These are phyloP conservation scores for Mucuna pruriens DNA, from an alignment of 306 rosid species.

Conservation along the genomic window DNA sequence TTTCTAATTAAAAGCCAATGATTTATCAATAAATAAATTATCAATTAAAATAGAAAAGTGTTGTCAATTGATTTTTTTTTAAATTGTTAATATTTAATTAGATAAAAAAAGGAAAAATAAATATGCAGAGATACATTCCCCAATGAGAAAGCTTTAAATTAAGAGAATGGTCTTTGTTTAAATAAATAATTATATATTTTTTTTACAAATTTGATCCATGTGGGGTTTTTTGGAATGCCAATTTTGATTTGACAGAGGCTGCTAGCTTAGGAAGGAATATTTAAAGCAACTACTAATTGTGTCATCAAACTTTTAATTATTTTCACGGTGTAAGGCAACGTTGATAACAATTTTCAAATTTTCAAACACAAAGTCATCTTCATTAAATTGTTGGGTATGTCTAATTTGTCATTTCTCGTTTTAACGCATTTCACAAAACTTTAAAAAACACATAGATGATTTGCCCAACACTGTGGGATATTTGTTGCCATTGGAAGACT, in stretches of 20 bases:
- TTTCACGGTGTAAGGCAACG: neutral
- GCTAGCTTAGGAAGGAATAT: slow-evolving; percentile 28
- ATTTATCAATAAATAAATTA: neutral
- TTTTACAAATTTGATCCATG: neutral
- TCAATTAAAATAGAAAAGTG: neutral
- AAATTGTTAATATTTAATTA: neutral
- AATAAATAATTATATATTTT: neutral
- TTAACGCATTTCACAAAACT: neutral
- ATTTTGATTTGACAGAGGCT: slow-evolving; percentile 24
- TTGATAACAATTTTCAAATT: neutral
- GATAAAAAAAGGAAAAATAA: neutral
- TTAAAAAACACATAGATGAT: slow-evolving; percentile 18
- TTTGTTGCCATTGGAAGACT: slow-evolving; percentile 11
- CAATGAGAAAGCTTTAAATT: neutral
- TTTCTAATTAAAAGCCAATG: neutral
- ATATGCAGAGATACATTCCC: neutral
- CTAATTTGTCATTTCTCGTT: neutral
- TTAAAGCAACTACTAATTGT: slow-evolving; percentile 1
- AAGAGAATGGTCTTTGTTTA: neutral
- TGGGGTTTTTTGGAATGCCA: neutral
- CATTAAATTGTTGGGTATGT: slow-evolving; percentile 1
- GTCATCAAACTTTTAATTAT: neutral
- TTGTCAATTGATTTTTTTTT: neutral
- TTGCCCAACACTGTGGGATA: slow-evolving; percentile 34
- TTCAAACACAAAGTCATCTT: slow-evolving; percentile 5